These are phyloP conservation scores for Sphagnum tenellum DNA, from an alignment of 225 moss, liverwort and hornwort species.

Conservation along the genomic window DNA sequence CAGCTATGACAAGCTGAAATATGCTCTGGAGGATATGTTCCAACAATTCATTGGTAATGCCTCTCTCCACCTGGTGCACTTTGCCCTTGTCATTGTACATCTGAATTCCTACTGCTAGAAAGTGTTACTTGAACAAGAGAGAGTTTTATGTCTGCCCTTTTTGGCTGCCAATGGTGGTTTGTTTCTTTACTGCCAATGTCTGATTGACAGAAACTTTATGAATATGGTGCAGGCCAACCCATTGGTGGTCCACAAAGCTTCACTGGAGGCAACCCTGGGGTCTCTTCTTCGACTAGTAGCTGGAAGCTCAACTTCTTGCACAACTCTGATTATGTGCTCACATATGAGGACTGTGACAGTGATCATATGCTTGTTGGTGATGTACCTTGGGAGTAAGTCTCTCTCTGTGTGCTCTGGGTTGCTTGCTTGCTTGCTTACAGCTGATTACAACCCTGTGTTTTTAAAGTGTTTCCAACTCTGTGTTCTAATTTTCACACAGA, in stretches of 20 bases:
- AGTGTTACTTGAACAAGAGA: no score
- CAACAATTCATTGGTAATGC: slow-evolving; percentile 4
- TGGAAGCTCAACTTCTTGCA: slow-evolving; percentile 65
- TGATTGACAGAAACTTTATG: no score
- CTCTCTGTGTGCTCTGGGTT: background rate
- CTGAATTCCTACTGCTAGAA: no score
- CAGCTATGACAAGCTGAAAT: slow-evolving; percentile 70
- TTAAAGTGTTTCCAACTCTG: no score
- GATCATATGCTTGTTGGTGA: slow-evolving; percentile 96
- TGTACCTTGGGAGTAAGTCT: slow-evolving; percentile 90
- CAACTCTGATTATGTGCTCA: slow-evolving; percentile 77
- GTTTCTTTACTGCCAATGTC: no score
- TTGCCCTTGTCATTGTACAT: no score
- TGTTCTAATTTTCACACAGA: no score
- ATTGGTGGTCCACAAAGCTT: slow-evolving; percentile 23
- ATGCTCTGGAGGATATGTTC: slow-evolving; percentile 77
- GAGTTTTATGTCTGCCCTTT: no score
- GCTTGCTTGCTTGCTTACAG: no score
- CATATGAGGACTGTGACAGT: slow-evolving; percentile 81
- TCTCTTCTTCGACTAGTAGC: slow-evolving; percentile 25
- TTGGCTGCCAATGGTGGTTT: no score
- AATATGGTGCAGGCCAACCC: slow-evolving; percentile 32
- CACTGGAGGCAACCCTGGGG: slow-evolving; percentile 27
- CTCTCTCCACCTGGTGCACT: no score
- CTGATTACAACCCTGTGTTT: no score